Evolutionary conservation across 2,329 filamentous ascomycete species (phyloP), one percentile per base, ranked within the genome.

Genomic region (Colletotrichum australisinense): DNA sequence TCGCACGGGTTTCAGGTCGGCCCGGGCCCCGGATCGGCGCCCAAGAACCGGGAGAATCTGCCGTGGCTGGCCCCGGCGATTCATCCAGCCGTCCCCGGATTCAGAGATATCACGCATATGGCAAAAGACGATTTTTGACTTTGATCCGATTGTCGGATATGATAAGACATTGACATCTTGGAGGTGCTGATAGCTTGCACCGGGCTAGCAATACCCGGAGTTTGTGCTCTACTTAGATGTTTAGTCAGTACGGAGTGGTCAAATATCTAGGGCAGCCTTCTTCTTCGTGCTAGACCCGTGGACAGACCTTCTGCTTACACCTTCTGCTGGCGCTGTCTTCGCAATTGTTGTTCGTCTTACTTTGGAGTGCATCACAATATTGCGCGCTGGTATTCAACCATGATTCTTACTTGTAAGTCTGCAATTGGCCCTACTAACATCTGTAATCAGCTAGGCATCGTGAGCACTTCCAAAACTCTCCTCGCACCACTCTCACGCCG

Each of bases 1-100:
- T 60, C 70, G 42, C 59, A 35, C 70, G 32, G 66, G 59, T 64
- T 52, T 63, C 65, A 72, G 52, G 24, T 59, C 58, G 11, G 24
- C 5, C 59, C 65, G 67, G 59, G 53, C 63, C 70, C 66, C 19
- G 66, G 30, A 26, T 30, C 32, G 66, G 49, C 53, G n/a, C 53
- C 8, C 62, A 38, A 30, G n/a, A 56, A 55, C 42, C 63, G 62
- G 68, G 55, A 58, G 30, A 58, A 28, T 55, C 49, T 38, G 38
- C 46, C 56, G 49, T 28, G 26, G 19, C 55, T 28, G n/a, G 38
- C 35, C 42, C 35, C 35, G 35, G 24, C 26, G 58, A 30, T 30
- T 62, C 59, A 22, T 49, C 42, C 19, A n/a, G 42, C 42, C 38
- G 19, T 16, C 16, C 11, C 28, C 28, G 60, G 22, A 6, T 53